Conservation (phyloP, 1,284 basidiomycete species). For the Farysia itapuensis region DNA sequence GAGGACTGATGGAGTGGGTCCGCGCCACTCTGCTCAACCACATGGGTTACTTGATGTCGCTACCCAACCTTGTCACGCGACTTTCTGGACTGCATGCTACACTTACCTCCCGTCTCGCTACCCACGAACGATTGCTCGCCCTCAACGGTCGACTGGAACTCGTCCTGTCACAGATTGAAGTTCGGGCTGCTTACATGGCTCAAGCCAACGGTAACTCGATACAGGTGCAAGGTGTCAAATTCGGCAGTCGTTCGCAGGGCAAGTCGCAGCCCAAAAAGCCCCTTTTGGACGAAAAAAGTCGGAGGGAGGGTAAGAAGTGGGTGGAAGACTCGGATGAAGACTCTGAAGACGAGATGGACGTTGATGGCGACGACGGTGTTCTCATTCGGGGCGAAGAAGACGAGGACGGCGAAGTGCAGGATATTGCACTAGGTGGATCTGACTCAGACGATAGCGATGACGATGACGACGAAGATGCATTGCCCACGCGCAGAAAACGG, state of each 20-base stretch:
- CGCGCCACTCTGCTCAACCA: slow-evolving; percentile 82
- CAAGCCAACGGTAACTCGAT: slow-evolving; percentile 34
- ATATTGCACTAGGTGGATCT: slow-evolving; percentile 42
- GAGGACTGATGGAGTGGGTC: slow-evolving; percentile 83
- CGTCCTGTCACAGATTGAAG: slow-evolving; percentile 88
- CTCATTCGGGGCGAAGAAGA: slow-evolving; percentile 26
- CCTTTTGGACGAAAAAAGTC: slow-evolving; percentile 8
- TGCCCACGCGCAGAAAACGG: slow-evolving; percentile 16
- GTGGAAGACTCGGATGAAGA: slow-evolving; percentile 42
- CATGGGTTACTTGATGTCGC: slow-evolving; percentile 89
- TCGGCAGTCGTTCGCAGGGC: slow-evolving; percentile 30
- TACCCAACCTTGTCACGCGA: slow-evolving; percentile 80
- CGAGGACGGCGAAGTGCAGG: slow-evolving; percentile 45
- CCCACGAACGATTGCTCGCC: slow-evolving; percentile 81
- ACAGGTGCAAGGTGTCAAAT: slow-evolving; percentile 45
- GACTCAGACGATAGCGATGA: slow-evolving; percentile 32
- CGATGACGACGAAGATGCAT: slow-evolving; percentile 24
- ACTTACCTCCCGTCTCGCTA: slow-evolving; percentile 74
- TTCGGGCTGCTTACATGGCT: slow-evolving; percentile 63
- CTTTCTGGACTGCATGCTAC: slow-evolving; percentile 82
- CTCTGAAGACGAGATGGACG: slow-evolving; percentile 27
- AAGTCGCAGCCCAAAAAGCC: slow-evolving; percentile 3
- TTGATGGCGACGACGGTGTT: slow-evolving; percentile 27
- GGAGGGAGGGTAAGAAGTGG: slow-evolving; percentile 44
- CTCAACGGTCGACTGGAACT: slow-evolving; percentile 88